Evolutionary conservation across 2,329 filamentous ascomycete species (phyloP).

Genomic region (Neonectria magnoliae): DNA sequence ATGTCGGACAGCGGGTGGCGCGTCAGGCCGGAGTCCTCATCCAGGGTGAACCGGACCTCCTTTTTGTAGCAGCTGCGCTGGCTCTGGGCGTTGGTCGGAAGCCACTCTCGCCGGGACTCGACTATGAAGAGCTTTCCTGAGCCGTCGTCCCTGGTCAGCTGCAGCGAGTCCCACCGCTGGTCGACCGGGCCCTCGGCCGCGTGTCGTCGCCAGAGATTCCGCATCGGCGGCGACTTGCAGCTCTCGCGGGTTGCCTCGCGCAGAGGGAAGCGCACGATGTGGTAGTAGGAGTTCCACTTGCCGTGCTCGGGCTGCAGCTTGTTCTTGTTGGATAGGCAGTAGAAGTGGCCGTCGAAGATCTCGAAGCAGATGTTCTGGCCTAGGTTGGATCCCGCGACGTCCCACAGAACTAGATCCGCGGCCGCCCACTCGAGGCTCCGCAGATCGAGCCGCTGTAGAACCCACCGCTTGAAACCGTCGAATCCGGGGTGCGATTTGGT

Average conservation of each 20-base stretch:
- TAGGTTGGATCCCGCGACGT: conserved; percentile 71
- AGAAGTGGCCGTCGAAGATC: conserved; percentile 72
- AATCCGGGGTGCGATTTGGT: conserved; percentile 65
- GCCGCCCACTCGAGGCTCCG: conserved; percentile 50
- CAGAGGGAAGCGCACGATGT: conserved; percentile 71
- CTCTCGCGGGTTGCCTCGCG: conserved; percentile 49
- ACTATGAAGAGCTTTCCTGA: conserved; percentile 69
- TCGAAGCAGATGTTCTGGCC: conserved; percentile 77
- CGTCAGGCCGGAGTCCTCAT: neutral
- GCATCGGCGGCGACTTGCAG: conserved; percentile 52
- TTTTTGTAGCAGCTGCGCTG: conserved; percentile 74
- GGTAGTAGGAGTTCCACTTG: conserved; percentile 76
- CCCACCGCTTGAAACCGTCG: conserved; percentile 71
- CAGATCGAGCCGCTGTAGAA: conserved; percentile 64
- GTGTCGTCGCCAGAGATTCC: conserved; percentile 69
- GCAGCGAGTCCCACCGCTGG: conserved; percentile 76
- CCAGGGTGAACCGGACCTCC: conserved; percentile 56
- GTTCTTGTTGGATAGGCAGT: conserved; percentile 74
- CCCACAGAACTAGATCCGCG: conserved; percentile 61
- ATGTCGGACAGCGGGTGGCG: conserved; percentile 16
- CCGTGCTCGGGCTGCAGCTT: conserved; percentile 70
- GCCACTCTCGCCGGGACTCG: conserved; percentile 77
- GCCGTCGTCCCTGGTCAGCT: conserved; percentile 67
- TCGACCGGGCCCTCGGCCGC: conserved; percentile 78
- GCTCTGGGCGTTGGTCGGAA: conserved; percentile 61